These are phyloP conservation scores for Hyphodiscus hymeniophilus DNA, from an alignment of 495 filamentous ascomycete genomes.

Conservation along the genomic window DNA sequence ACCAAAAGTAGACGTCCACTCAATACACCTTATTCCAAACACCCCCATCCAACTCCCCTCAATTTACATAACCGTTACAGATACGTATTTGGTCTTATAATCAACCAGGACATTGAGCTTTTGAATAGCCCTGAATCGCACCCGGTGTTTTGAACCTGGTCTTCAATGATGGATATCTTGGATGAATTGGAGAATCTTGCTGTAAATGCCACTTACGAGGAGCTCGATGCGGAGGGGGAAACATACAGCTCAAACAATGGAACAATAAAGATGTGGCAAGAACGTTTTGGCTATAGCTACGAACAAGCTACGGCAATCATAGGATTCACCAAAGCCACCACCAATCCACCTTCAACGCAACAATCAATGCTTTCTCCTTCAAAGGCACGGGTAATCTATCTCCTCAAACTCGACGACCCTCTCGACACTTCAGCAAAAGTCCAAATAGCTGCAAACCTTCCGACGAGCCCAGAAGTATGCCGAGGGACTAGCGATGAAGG, in stretches of 20 bases:
- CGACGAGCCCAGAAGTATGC: constrained; percentile 2
- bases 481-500: constrained; percentile 6
- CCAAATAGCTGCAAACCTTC: constrained; percentile 10
- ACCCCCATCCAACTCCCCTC: no score
- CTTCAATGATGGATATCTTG: constrained; percentile 10
- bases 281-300: constrained; percentile 10
- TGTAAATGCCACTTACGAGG: not conserved
- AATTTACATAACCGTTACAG: no score
- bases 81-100: no score
- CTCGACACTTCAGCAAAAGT: constrained; percentile 12
- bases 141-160: no score
- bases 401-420: constrained; percentile 25
- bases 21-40: no score
- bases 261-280: constrained; percentile 7
- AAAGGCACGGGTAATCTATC: constrained; percentile 17
- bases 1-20: no score
- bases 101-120: no score
- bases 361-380: constrained; percentile 8
- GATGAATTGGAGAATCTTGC: not conserved
- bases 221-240: not conserved
- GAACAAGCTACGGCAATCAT: constrained; percentile 10
- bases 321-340: constrained; percentile 1
- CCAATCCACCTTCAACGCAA: constrained; percentile 1
- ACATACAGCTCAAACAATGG: not conserved
- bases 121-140: no score